Evolutionary conservation across 768 basidiomycete genomes (phyloP).

Genomic region (Mycena pura): DNA sequence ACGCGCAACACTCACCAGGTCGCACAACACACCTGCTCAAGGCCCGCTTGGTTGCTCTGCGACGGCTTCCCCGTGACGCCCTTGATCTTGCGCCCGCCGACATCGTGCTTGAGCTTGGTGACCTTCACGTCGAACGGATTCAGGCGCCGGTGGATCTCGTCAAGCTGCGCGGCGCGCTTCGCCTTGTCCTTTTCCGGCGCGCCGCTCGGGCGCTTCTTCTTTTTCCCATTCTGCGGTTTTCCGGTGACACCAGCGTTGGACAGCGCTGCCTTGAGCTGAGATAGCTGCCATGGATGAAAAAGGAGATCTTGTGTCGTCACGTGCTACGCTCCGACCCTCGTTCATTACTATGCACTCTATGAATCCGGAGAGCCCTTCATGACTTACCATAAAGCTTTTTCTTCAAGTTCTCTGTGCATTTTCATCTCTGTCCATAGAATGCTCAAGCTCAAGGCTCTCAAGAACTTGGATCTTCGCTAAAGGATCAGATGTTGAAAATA

Average conservation of each 20-base stretch:
- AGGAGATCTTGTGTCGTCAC: no score
- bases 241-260: conserved; percentile 79
- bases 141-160: conserved; percentile 82
- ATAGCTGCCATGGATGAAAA: no score
- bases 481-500: no score
- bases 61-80: conserved; percentile 86
- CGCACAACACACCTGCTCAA: conserved; percentile 73
- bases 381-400: no score
- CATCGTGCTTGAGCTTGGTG: conserved; percentile 91
- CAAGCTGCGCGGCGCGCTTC: conserved; percentile 79
- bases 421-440: no score
- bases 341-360: no score
- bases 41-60: conserved; percentile 86
- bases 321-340: no score
- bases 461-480: no score
- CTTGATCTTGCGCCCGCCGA: conserved; percentile 86
- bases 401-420: no score
- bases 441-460: no score
- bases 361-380: no score
- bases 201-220: conserved; percentile 68
- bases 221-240: conserved; percentile 62
- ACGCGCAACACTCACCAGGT: not conserved
- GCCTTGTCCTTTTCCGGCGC: conserved; percentile 80
- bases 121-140: conserved; percentile 96
- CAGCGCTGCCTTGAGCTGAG: conserved; percentile 88